These are phyloP conservation scores for Volvox reticuliferus DNA, from an alignment of 139 green algal species.

Conservation along the genomic window DNA sequence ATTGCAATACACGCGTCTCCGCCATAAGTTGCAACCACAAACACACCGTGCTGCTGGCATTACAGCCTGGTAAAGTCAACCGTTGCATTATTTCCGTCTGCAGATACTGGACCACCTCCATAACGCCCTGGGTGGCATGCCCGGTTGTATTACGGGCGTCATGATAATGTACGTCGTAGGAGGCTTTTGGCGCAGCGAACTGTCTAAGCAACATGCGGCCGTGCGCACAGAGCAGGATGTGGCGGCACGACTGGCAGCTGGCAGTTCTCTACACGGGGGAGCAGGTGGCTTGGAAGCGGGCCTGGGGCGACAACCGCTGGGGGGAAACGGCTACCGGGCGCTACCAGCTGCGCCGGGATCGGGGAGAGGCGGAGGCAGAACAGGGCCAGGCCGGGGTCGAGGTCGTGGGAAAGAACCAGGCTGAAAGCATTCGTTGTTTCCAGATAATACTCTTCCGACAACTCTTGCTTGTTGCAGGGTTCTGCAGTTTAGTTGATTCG, in stretches of 20 bases:
- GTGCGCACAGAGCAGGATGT: neutral
- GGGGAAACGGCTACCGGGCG: neutral
- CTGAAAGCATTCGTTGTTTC: no score
- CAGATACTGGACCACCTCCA: neutral
- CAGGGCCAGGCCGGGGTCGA: neutral
- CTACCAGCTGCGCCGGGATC: neutral
- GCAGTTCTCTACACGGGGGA: neutral
- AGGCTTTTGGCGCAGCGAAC: conserved; percentile 23
- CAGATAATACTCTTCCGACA: no score
- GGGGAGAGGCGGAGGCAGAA: neutral
- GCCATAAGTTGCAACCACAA: no score
- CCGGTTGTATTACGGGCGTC: conserved; percentile 3
- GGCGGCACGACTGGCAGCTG: neutral
- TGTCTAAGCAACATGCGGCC: conserved; percentile 8
- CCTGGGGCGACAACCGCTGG: neutral
- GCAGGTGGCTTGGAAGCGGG: neutral
- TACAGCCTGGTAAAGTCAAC: no score
- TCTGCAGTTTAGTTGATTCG: no score
- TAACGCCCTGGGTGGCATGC: neutral
- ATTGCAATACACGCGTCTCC: no score
- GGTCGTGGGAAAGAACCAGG: neutral
- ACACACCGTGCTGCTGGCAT: no score
- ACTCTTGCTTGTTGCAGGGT: no score
- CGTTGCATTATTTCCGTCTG: neutral
- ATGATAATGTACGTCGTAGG: conserved; percentile 40